phyloP scores from a whole-genome alignment of 148 eudicot species.

The Arbutus unedo region DNA sequence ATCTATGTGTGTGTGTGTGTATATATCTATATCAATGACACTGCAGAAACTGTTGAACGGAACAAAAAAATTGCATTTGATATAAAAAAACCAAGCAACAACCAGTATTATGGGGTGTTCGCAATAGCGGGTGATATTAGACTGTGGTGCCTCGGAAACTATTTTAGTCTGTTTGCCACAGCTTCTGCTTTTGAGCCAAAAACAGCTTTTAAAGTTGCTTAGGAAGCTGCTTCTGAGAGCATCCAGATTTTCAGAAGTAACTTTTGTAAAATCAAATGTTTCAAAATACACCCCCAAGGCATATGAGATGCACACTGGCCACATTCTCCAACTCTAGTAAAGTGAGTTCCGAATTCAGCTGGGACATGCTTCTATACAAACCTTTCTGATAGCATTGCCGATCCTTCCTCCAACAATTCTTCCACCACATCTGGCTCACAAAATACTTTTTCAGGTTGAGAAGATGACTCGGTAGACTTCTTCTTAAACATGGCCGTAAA shows the following conservation, averaged over 20 bases:
- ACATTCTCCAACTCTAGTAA: neutral
- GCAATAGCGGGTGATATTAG: neutral
- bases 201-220: neutral
- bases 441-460: constrained; percentile 50
- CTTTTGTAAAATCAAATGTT: neutral
- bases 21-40: neutral
- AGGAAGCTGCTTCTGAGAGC: neutral
- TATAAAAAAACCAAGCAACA: neutral
- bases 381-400: constrained; percentile 90
- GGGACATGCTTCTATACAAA: constrained; percentile 16
- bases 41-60: neutral
- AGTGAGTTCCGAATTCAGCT: neutral
- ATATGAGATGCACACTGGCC: neutral
- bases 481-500: constrained; percentile 76
- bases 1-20: too few relatives aligned
- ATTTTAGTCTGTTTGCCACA: too few relatives aligned
- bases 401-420: constrained; percentile 93
- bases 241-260: neutral
- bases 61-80: neutral
- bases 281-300: neutral
- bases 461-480: constrained; percentile 59
- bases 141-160: neutral
- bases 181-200: neutral
- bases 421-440: constrained; percentile 72
- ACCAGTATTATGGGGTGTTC: neutral